Conservation (phyloP, 352 stramenopile genomes). For the Globisporangium barbulae region DNA sequence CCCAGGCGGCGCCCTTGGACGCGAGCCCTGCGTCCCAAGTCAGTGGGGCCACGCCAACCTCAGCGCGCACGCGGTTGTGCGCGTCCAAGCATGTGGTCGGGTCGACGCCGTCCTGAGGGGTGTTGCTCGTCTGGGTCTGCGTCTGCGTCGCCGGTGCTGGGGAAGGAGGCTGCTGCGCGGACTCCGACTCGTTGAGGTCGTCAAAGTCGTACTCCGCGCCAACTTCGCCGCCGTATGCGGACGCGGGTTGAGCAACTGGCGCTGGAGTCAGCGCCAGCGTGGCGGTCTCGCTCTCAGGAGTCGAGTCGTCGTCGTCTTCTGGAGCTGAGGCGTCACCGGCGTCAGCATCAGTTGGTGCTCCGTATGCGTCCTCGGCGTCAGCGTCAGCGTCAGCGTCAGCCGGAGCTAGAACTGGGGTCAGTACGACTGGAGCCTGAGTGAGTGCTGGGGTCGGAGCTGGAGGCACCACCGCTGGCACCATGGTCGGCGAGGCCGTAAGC, state of each 20-base stretch:
- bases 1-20: slow-evolving; percentile 8
- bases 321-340: not conserved
- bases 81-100: slow-evolving; percentile 10
- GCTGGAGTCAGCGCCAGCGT: not conserved
- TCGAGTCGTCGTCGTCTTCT: slow-evolving; percentile 1
- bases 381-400: not conserved
- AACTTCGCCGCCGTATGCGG: not conserved
- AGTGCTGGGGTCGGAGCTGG: not conserved
- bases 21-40: slow-evolving; percentile 12
- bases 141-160: no score
- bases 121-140: not conserved
- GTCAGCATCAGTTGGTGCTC: not conserved
- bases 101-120: slow-evolving; percentile 8
- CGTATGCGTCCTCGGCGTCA: not conserved
- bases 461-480: not conserved
- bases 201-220: not conserved
- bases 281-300: not conserved
- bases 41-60: slow-evolving; percentile 11
- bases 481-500: not conserved
- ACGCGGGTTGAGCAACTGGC: not conserved
- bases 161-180: no score
- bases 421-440: not conserved
- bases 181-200: not conserved
- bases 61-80: slow-evolving; percentile 15
- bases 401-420: not conserved